Evolutionary conservation across 768 basidiomycete genomes (phyloP).

Genomic region (Arthromyces matolae): DNA sequence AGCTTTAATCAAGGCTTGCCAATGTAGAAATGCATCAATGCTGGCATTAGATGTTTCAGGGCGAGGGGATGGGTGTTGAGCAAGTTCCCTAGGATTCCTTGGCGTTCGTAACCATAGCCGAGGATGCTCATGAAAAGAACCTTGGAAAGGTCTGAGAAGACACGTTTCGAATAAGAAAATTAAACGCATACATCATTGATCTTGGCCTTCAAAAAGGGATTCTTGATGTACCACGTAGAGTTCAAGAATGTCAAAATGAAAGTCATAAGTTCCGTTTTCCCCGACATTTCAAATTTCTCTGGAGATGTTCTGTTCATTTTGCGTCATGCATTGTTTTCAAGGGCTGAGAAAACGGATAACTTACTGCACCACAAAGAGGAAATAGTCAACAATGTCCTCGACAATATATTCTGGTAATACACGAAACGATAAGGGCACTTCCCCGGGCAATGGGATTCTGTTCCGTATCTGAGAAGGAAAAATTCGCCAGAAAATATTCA

Average conservation of each 20-base stretch:
- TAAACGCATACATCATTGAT: slow-evolving; percentile 76
- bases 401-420: slow-evolving; percentile 91
- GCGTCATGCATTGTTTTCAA: slow-evolving; percentile 17
- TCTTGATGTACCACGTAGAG: slow-evolving; percentile 97
- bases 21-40: slow-evolving; percentile 91
- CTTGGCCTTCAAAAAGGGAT: slow-evolving; percentile 95
- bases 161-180: neutral
- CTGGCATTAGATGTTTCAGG: slow-evolving; percentile 84
- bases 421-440: slow-evolving; percentile 81
- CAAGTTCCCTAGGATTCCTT: slow-evolving; percentile 76
- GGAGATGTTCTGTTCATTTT: slow-evolving; percentile 47
- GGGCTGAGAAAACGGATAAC: slow-evolving; percentile 18
- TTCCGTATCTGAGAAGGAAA: neutral
- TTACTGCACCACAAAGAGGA: slow-evolving; percentile 79
- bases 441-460: slow-evolving; percentile 81
- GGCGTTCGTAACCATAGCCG: slow-evolving; percentile 59
- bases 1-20: too few relatives aligned
- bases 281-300: slow-evolving; percentile 76
- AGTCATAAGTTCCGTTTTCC: slow-evolving; percentile 81
- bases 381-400: slow-evolving; percentile 90
- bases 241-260: slow-evolving; percentile 90
- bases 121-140: slow-evolving; percentile 72
- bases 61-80: slow-evolving; percentile 84
- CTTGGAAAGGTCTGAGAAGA: slow-evolving; percentile 31
- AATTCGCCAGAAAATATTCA: slow-evolving; percentile 8